Base-by-base conservation (phyloP, 2,329 filamentous ascomycete genomes). In the Diaporthe humulicola region DNA sequence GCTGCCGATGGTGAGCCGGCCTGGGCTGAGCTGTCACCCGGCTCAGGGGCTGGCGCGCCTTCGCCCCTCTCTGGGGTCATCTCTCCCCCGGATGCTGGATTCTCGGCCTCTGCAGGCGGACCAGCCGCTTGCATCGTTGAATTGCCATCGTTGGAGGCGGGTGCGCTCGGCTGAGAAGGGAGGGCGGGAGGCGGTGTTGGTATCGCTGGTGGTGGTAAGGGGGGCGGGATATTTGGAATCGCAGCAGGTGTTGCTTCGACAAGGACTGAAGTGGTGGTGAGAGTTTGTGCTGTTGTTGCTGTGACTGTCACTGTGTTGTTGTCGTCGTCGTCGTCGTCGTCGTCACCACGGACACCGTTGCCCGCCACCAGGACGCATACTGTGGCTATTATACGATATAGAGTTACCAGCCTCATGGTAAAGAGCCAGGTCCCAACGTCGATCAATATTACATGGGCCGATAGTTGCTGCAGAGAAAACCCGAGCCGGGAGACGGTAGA, bases 361-460 rank as follows among this genome's bases (percentile, higher is more conserved):
- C 38, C 64, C 30, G 45, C 64, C 45, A 67, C 64, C 14, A 67
- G n/a, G 64, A 67, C 45, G 30, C 64, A 52, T 48, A 50, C 64
- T 36, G 64, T 67, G 64, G 64, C 64, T 38, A 67, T 25, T 19
- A 67, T 33, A n/a, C 45, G 45, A 8, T 67, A 67, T 19, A 67
- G 14, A 38, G 30, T 67, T 67, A 67, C 64, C 64, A 67, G 64
- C 64, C 64, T 67, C 64, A 67, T 67, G 28, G 17, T 52, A 38
- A 52, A 67, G 45, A 52, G 3, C 64, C 64, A 52, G 14, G 8
- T 67, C 45, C 22, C 2, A 12, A 52, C 30, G 22, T 67, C 64
- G 45, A 67, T 67, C 64, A 67, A 52, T 38, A 25, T 52, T 9
- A 33, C 45, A 67, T 67, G 8, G 30, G 42, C 25, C 12, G 30